Evolutionary conservation across 331 rosid genomes (phyloP).

Genomic region (Quercus phellos): DNA sequence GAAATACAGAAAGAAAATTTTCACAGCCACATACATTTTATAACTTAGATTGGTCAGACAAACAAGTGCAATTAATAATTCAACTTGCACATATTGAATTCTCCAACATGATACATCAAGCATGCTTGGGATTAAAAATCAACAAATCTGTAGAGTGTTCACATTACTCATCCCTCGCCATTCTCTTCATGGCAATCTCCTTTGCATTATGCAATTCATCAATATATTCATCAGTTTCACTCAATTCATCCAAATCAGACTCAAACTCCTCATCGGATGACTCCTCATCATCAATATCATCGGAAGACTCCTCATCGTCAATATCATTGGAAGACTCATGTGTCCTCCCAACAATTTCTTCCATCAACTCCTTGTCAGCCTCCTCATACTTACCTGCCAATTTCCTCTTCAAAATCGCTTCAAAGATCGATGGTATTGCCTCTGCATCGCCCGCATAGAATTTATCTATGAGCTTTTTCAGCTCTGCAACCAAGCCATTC

Average conservation of each 20-base stretch:
- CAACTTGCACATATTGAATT: background rate
- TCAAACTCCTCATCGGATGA: constrained; percentile 14
- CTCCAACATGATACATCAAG: background rate
- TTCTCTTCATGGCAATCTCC: background rate
- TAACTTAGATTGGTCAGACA: background rate
- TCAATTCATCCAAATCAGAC: constrained; percentile 27
- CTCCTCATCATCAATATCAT: no score
- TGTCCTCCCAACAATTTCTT: constrained; percentile 42
- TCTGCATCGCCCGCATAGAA: constrained; percentile 52
- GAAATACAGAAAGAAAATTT: background rate
- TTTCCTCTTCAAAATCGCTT: constrained; percentile 64
- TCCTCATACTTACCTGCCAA: constrained; percentile 55
- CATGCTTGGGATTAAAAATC: background rate
- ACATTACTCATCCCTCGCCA: background rate
- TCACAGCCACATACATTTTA: background rate
- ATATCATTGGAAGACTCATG: constrained; percentile 12
- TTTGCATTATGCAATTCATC: constrained; percentile 20
- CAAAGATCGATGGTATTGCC: constrained; percentile 63
- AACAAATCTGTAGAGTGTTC: background rate
- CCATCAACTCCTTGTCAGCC: constrained; percentile 51
- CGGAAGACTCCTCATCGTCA: constrained; percentile 14
- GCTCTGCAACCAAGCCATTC: constrained; percentile 31
- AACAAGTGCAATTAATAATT: background rate
- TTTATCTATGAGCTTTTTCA: constrained; percentile 53
- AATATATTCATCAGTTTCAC: constrained; percentile 23